phyloP scores from a whole-genome alignment of 2,329 filamentous ascomycete genomes.

The Fusarium euwallaceae region DNA sequence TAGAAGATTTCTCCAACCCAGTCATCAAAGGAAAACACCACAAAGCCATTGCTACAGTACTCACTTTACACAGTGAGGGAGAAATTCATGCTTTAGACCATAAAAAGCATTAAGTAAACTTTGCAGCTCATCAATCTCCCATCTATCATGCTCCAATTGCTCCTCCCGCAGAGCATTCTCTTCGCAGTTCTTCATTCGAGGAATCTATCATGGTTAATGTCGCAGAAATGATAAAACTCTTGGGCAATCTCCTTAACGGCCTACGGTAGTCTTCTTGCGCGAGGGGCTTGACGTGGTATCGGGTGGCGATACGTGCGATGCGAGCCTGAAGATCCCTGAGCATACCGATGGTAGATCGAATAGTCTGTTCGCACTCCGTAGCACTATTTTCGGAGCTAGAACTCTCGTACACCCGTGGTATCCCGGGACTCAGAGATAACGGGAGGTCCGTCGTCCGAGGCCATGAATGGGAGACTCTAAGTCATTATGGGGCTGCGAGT shows the following conservation, averaged over 20 bases:
- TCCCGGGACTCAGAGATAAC: background rate
- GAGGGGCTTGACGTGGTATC: background rate
- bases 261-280: background rate
- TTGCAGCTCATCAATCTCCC: background rate
- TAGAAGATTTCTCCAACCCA: background rate
- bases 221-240: background rate
- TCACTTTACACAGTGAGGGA: background rate
- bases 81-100: background rate
- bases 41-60: background rate
- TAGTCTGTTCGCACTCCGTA: background rate
- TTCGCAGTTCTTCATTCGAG: background rate
- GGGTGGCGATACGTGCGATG: background rate
- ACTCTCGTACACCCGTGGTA: background rate
- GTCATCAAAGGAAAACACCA: background rate
- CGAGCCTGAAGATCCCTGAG: background rate
- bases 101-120: background rate
- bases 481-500: background rate
- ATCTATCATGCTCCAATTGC: background rate
- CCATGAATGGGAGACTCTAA: background rate
- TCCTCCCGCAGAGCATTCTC: background rate
- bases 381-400: background rate
- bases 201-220: too few relatives aligned
- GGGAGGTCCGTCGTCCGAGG: background rate
- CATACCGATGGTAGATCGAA: background rate
- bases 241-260: background rate